Evolutionary conservation across 768 basidiomycete genomes (phyloP).

Genomic region (Fibroporia radiculosa): DNA sequence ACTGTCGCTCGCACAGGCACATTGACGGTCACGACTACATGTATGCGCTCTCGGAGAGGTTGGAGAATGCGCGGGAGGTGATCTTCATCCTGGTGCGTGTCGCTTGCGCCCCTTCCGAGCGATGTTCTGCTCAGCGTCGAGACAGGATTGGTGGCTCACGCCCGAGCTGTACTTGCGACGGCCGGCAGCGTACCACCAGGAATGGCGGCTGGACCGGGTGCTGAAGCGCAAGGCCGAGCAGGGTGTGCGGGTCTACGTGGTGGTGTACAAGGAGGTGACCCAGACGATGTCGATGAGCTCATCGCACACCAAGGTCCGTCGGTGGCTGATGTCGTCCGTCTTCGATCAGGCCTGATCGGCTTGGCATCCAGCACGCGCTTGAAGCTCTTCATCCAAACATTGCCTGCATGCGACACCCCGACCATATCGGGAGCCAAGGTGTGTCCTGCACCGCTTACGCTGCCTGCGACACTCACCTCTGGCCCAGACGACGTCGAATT

Average conservation of each 20-base stretch:
- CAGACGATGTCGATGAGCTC: slow-evolving; percentile 89
- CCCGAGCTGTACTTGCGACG: slow-evolving; percentile 93
- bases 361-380: slow-evolving; percentile 46
- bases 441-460: not conserved
- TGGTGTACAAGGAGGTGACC: slow-evolving; percentile 95
- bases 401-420: slow-evolving; percentile 82
- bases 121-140: not conserved
- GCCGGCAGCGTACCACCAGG: slow-evolving; percentile 75
- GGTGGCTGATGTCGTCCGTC: not conserved
- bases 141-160: slow-evolving; percentile 87
- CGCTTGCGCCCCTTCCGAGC: not conserved
- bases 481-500: slow-evolving; percentile 64
- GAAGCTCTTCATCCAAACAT: slow-evolving; percentile 86
- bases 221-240: slow-evolving; percentile 84
- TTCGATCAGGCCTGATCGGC: not conserved
- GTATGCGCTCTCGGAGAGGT: slow-evolving; percentile 86
- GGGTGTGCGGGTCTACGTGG: slow-evolving; percentile 86
- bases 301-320: slow-evolving; percentile 66
- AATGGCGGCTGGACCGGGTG: slow-evolving; percentile 85
- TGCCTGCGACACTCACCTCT: not conserved
- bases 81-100: slow-evolving; percentile 77
- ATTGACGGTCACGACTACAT: slow-evolving; percentile 96
- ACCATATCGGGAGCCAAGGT: slow-evolving; percentile 80
- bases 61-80: slow-evolving; percentile 71
- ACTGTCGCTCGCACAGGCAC: slow-evolving; percentile 40